A percentile compares a stretch with the other conserved stretches of the same genome.
Conservation (phyloP, 768 basidiomycete genomes). For the Russula foetens region DNA sequence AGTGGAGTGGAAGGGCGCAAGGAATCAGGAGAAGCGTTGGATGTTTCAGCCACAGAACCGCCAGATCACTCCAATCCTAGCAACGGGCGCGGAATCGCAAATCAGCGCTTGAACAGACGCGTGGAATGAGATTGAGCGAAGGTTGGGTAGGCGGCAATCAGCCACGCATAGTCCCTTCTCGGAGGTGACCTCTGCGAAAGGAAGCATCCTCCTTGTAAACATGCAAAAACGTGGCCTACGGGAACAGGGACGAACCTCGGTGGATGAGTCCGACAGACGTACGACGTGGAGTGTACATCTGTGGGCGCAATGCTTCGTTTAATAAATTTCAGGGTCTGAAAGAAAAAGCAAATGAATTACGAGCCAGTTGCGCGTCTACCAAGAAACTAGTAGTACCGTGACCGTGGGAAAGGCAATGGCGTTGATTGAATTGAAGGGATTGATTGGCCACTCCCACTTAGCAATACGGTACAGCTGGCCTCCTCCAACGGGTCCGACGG, state of each 20-base stretch:
- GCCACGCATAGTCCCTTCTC: neutral
- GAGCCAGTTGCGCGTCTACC: neutral
- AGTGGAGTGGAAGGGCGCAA: neutral
- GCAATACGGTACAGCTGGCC: too few species aligned
- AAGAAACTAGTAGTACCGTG: too few species aligned
- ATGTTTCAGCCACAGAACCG: slow-evolving; percentile 6
- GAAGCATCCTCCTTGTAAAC: neutral
- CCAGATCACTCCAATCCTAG: neutral
- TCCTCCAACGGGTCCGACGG: too few species aligned
- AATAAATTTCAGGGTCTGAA: neutral
- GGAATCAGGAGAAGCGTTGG: neutral
- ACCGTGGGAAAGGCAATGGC: too few species aligned
- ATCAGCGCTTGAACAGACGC: neutral
- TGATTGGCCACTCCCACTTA: too few species aligned
- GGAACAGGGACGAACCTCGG: neutral
- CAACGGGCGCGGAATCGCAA: neutral
- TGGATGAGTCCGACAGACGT: neutral
- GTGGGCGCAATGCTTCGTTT: neutral
- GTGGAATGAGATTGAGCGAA: neutral
- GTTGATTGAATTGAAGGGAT: too few species aligned
- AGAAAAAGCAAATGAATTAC: neutral
- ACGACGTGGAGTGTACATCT: neutral
- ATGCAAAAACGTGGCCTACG: neutral
- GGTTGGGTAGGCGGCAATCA: slow-evolving; percentile 2
- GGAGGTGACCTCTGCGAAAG: neutral